Percentiles rank a stretch among this genome's conserved stretches.
Conservation (phyloP, 805 yeast genomes). For the Candida manassasensis region DNA sequence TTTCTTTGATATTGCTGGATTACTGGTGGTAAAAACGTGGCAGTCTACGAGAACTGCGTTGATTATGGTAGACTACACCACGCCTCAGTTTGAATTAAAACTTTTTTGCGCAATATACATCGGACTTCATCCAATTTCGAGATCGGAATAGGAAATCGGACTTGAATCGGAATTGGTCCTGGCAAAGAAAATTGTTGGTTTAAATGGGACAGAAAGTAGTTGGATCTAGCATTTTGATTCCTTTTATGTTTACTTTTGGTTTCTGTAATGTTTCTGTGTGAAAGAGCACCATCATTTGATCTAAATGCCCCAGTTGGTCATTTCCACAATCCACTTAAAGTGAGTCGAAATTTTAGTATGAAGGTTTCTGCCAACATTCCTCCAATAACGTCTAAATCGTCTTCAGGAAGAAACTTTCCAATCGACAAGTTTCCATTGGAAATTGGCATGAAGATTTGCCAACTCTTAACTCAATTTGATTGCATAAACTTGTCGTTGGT, state of each 20-base stretch:
- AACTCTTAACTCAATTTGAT: slow-evolving; percentile 35
- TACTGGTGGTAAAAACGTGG: too few relatives aligned
- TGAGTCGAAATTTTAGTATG: neutral
- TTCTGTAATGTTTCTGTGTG: neutral
- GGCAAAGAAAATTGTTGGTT: neutral
- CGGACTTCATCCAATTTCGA: too few relatives aligned
- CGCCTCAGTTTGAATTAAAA: too few relatives aligned
- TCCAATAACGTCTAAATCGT: neutral
- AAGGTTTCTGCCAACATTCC: neutral
- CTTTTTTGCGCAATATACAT: too few relatives aligned
- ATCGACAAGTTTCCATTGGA: slow-evolving; percentile 36
- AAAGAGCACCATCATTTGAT: slow-evolving; percentile 3
- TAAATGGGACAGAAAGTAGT: neutral
- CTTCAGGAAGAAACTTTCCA: neutral
- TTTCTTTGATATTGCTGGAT: too few relatives aligned
- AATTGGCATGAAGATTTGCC: slow-evolving; percentile 26
- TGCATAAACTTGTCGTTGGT: slow-evolving; percentile 27
- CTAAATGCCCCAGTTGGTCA: slow-evolving; percentile 22
- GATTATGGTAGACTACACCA: too few relatives aligned
- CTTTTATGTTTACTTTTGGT: neutral
- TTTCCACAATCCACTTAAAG: slow-evolving; percentile 12
- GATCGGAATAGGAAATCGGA: neutral
- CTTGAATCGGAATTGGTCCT: neutral
- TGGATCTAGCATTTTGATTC: neutral
- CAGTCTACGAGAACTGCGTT: too few relatives aligned